These are phyloP conservation scores for Hordeum vulgare DNA, from an alignment of 176 grass and related monocot species.

Conservation along the genomic window DNA sequence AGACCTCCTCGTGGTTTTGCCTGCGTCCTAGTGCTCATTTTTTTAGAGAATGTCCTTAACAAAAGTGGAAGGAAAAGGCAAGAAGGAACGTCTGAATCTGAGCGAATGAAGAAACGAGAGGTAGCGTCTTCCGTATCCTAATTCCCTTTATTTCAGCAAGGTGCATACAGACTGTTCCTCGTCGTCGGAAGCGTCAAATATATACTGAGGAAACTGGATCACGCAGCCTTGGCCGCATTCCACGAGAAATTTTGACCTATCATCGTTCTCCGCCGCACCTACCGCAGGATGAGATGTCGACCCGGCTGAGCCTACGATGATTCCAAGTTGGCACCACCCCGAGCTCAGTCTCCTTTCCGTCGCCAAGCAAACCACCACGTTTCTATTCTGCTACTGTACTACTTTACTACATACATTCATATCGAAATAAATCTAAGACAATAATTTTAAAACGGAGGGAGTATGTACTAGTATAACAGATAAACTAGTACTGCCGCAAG, in stretches of 20 bases:
- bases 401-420: too few species aligned
- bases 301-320: neutral
- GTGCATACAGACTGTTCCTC: neutral
- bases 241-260: too few species aligned
- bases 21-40: too few species aligned
- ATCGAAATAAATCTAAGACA: too few species aligned
- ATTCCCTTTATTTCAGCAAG: neutral
- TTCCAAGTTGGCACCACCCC: neutral
- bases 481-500: neutral
- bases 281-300: neutral
- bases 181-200: neutral
- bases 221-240: too few species aligned
- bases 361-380: constrained; percentile 12
- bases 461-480: neutral
- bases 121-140: neutral
- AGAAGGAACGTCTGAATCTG: neutral
- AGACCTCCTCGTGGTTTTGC: neutral
- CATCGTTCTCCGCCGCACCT: neutral
- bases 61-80: neutral
- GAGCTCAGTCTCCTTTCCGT: neutral
- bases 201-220: too few species aligned
- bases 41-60: too few species aligned
- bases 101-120: too few species aligned
- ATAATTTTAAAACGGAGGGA: too few species aligned
- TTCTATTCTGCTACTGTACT: neutral